Percentiles rank a stretch among this genome's conserved stretches.
Evolutionary conservation across 129 eudicot species (phyloP).

Genomic region (Escallonia rubra): DNA sequence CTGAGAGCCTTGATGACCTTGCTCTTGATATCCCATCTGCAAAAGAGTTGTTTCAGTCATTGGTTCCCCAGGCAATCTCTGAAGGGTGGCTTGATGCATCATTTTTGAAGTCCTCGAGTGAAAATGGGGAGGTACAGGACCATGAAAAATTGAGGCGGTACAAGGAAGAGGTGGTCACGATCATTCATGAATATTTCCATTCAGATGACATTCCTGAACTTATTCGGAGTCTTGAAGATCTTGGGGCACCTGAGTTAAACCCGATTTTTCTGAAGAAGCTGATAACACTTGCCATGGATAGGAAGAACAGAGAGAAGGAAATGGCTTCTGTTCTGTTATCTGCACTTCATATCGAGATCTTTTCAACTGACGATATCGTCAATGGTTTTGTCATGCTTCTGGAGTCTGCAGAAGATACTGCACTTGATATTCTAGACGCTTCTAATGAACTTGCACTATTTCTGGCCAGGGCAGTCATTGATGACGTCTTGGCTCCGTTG

Average conservation of each 20-base stretch:
- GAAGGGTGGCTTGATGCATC: conserved; percentile 75
- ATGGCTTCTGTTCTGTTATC: conserved; percentile 86
- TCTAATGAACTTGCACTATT: conserved; percentile 75
- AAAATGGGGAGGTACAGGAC: conserved; percentile 29
- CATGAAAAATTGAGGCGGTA: conserved; percentile 54
- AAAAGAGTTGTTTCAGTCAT: conserved; percentile 31
- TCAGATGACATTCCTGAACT: conserved; percentile 89
- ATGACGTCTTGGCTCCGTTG: conserved; percentile 75
- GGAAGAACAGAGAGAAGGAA: conserved; percentile 80
- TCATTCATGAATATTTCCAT: conserved; percentile 74
- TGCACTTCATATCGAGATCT: conserved; percentile 72
- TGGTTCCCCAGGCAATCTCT: conserved; percentile 48
- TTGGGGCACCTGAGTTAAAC: conserved; percentile 56
- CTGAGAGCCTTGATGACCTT: conserved; percentile 81
- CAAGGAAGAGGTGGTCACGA: conserved; percentile 61
- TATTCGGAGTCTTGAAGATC: conserved; percentile 63
- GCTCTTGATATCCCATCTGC: conserved; percentile 86
- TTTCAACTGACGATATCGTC: conserved; percentile 78
- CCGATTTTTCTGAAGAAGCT: conserved; percentile 70
- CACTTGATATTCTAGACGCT: conserved; percentile 80
- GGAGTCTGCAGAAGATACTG: conserved; percentile 87
- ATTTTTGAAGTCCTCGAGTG: conserved; percentile 33
- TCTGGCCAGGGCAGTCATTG: conserved; percentile 78
- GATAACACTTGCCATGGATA: conserved; percentile 75
- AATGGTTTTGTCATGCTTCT: conserved; percentile 63